These are phyloP conservation scores for Murraya paniculata DNA, from an alignment of 345 rosid genomes.

Conservation along the genomic window DNA sequence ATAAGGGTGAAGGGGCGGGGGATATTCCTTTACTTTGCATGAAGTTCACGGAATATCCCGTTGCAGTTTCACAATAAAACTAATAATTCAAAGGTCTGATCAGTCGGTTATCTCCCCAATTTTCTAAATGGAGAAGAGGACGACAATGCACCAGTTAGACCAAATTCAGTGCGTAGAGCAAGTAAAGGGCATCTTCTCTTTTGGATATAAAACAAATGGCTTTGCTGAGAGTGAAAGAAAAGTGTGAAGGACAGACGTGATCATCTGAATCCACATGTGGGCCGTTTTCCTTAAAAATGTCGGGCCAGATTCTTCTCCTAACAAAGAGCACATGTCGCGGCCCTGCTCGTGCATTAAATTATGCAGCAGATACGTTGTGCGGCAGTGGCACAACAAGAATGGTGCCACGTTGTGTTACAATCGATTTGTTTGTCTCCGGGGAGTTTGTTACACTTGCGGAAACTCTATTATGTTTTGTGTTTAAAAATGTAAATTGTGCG, in stretches of 20 bases:
- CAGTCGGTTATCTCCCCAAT: too few relatives aligned
- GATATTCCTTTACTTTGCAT: neutral
- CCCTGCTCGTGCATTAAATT: accelerated
- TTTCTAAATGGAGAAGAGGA: too few relatives aligned
- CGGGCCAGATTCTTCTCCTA: neutral
- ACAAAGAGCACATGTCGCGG: neutral
- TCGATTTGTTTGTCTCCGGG: neutral
- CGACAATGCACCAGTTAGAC: too few relatives aligned
- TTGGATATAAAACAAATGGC: neutral
- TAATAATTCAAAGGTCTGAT: neutral
- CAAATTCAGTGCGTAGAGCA: too few relatives aligned
- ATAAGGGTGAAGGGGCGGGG: too few relatives aligned
- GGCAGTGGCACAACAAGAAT: neutral
- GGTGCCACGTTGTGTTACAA: neutral
- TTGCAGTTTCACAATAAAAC: neutral
- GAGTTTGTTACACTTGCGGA: neutral
- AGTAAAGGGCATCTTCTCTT: neutral
- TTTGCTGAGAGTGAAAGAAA: neutral
- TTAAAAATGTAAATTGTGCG: neutral
- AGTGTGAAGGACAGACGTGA: neutral
- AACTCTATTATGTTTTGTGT: neutral
- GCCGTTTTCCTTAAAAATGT: too few relatives aligned
- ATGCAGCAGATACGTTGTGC: neutral
- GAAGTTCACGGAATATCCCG: neutral
- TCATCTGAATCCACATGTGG: neutral